Percentiles rank a stretch among this genome's conserved stretches.
phyloP scores from a whole-genome alignment of 2,329 filamentous ascomycete species.

The Botrytis aclada region DNA sequence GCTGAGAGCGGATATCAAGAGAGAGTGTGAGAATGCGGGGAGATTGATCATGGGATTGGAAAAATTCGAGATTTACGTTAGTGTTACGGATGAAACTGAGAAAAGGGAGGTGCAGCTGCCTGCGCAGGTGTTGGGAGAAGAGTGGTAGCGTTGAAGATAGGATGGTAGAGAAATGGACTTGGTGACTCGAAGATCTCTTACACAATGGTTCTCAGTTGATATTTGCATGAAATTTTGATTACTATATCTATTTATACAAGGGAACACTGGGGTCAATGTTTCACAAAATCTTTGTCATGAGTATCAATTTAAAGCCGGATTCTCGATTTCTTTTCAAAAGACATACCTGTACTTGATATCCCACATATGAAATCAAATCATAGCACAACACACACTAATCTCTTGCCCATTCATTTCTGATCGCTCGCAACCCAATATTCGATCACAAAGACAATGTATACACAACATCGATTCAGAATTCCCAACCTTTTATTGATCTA shows the following conservation, averaged over 20 bases:
- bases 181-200: neutral
- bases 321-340: neutral
- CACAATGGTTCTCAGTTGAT: neutral
- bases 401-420: neutral
- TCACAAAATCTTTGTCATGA: neutral
- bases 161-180: neutral
- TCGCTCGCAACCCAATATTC: neutral
- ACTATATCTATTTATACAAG: neutral
- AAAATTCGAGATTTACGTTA: neutral
- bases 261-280: neutral
- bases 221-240: neutral
- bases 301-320: neutral
- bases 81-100: neutral
- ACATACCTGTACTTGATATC: neutral
- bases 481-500: slow-evolving; percentile 1
- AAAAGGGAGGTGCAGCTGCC: neutral
- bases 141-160: neutral
- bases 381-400: neutral
- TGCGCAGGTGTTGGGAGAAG: neutral
- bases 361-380: neutral
- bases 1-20: neutral
- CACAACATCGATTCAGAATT: neutral
- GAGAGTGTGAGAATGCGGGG: neutral
- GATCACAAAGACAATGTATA: neutral
- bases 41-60: neutral